Percentiles rank a stretch among this genome's conserved stretches.
phyloP scores from a whole-genome alignment of 176 grass and related monocot genomes.

The Carex scoparia region DNA sequence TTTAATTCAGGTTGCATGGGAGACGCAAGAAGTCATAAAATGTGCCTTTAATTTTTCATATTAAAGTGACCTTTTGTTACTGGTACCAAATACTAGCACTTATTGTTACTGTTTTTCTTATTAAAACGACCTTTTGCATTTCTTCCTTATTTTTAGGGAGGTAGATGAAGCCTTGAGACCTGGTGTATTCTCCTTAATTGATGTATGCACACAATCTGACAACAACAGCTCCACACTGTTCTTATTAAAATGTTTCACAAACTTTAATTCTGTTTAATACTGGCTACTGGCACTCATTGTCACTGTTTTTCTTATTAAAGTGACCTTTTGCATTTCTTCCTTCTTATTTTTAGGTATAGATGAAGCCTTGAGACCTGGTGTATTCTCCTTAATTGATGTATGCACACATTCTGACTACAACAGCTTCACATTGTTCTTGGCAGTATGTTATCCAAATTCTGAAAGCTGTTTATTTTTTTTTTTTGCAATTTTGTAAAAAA shows the following conservation, averaged over 20 bases:
- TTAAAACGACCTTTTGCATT: no score
- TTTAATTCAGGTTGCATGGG: conserved; percentile 55
- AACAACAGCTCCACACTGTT: no score
- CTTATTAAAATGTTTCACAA: no score
- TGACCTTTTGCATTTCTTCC: neutral
- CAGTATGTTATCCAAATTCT: conserved; percentile 41
- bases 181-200: no score
- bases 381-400: conserved; percentile 91
- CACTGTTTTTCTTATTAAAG: conserved; percentile 14
- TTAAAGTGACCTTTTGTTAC: conserved; percentile 33
- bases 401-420: conserved; percentile 83
- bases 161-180: no score
- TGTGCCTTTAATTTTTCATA: conserved; percentile 32
- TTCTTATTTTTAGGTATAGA: conserved; percentile 62
- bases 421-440: conserved; percentile 86
- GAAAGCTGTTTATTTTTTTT: neutral
- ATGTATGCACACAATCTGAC: no score
- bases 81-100: neutral
- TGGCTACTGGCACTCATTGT: neutral
- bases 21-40: conserved; percentile 58
- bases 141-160: no score
- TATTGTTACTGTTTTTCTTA: no score
- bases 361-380: conserved; percentile 75
- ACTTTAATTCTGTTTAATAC: no score
- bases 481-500: neutral